phyloP scores from a whole-genome alignment of 176 grass and related monocot genomes.

The Rhynchospora breviuscula region DNA sequence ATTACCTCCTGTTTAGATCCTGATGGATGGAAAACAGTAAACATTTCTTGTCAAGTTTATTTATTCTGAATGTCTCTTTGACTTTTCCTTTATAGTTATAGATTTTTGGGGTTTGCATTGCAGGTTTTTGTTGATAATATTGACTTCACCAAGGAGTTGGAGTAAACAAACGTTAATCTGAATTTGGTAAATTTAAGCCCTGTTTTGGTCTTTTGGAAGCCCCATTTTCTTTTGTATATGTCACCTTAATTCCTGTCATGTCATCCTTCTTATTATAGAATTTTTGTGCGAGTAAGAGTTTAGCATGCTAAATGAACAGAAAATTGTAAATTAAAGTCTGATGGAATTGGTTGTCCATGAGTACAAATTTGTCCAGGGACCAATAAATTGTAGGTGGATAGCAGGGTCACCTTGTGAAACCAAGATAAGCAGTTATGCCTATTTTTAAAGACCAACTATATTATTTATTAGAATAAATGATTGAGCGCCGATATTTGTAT shows the following conservation, averaged over 20 bases:
- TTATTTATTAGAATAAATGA: no score
- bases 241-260: not conserved
- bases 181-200: not conserved
- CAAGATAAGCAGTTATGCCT: not conserved
- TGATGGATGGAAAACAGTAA: conserved; percentile 83
- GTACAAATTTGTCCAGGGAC: not conserved
- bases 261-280: not conserved
- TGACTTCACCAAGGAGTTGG: conserved; percentile 69
- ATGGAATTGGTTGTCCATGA: not conserved
- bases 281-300: not conserved
- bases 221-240: not conserved
- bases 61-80: not conserved
- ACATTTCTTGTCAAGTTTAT: not conserved
- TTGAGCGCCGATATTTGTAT: no score
- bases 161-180: conserved; percentile 7
- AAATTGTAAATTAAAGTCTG: not conserved
- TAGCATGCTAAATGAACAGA: not conserved
- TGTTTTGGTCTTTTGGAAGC: not conserved
- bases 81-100: not conserved
- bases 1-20: conserved; percentile 78
- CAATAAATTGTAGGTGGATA: not conserved
- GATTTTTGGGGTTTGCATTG: conserved; percentile 9
- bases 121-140: conserved; percentile 78
- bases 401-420: not conserved
- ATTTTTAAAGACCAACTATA: no score